Evolutionary conservation across 257 asterid species (phyloP).

Genomic region (Plectranthus barbatus): DNA sequence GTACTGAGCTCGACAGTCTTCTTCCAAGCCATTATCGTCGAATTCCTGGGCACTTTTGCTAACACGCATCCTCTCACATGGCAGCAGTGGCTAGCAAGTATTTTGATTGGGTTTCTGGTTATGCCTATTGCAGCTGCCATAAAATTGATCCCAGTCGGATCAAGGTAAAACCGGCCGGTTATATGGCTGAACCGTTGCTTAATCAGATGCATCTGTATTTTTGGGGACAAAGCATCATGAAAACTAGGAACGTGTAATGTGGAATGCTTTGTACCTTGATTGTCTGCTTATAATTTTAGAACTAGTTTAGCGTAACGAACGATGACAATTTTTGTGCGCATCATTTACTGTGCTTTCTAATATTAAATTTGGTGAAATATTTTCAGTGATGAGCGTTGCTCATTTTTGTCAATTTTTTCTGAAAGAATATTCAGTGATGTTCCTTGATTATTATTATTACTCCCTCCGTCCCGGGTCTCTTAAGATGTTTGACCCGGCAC

Average conservation of each 20-base stretch:
- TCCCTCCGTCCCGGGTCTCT: no score
- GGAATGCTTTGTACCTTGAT: not conserved
- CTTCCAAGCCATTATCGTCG: conserved; percentile 71
- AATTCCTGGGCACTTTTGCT: conserved; percentile 79
- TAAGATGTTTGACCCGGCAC: no score
- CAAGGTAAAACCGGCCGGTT: conserved; percentile 20
- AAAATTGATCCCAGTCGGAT: conserved; percentile 85
- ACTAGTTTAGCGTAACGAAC: not conserved
- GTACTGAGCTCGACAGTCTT: conserved; percentile 68
- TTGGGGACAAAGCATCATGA: conserved; percentile 1
- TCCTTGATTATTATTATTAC: no score
- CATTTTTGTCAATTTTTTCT: not conserved
- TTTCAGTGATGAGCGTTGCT: not conserved
- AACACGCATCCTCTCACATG: conserved; percentile 69
- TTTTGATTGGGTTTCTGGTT: conserved; percentile 71
- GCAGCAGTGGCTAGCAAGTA: conserved; percentile 66
- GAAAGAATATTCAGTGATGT: no score
- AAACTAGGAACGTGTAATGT: not conserved
- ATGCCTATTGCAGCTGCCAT: conserved; percentile 93
- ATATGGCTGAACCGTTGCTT: not conserved
- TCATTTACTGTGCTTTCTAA: not conserved
- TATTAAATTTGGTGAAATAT: not conserved
- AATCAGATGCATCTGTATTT: not conserved
- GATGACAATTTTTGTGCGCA: conserved; percentile 17
- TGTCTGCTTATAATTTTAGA: conserved; percentile 8